Evolutionary conservation across 495 filamentous ascomycete species (phyloP), one percentile per base, ranked within the genome.

Genomic region (Parathielavia hyrcaniae): DNA sequence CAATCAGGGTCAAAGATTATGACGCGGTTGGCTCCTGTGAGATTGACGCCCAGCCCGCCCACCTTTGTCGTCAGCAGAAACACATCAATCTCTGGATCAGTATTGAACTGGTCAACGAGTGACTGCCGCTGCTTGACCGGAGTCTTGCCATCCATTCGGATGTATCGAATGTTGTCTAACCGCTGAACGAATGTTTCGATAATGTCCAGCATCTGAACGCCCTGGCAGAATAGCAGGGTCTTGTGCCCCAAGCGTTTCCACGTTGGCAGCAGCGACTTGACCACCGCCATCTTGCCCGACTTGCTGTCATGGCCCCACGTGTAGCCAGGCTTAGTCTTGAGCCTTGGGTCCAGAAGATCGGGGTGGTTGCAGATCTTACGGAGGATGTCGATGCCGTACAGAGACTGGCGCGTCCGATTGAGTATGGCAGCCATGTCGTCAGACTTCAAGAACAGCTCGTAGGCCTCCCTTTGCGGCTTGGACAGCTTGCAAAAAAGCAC

Each of bases 361-460:
- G 93, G 92, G 63, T 98, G 93, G 65, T 97, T 97, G 74, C 93
- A 96, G 44, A 98, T 90, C 75, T 98, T 98, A 55, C 93, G 87
- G 38, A 98, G 75, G 23, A 89, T 86, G 64, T 96, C 90, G 54
- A 98, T 88, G 10, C 90, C 92, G 66, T 85, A 92, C 2, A 98
- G 74, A 2, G 87, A 85, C 60, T 95, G 87, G n/a, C 81, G 78
- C 22, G 81, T 85, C 30, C 86, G 85, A 40, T 79, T 81, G 13
- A 89, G 68, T 55, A 98, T 92, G 0, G 83, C 79, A 17, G 78
- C 79, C 80, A 96, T 88, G 26, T 96, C 90, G 13, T 86, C 81
- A 0, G 90, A 95, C 35, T 72, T 74, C n/a, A 98, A 77, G 64
- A 96, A 97, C 11, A 75, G 65, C 64, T 86, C 80, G 66, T 98